Evolutionary conservation across 345 rosid species (phyloP).

Genomic region (Lagerstroemia speciosa): DNA sequence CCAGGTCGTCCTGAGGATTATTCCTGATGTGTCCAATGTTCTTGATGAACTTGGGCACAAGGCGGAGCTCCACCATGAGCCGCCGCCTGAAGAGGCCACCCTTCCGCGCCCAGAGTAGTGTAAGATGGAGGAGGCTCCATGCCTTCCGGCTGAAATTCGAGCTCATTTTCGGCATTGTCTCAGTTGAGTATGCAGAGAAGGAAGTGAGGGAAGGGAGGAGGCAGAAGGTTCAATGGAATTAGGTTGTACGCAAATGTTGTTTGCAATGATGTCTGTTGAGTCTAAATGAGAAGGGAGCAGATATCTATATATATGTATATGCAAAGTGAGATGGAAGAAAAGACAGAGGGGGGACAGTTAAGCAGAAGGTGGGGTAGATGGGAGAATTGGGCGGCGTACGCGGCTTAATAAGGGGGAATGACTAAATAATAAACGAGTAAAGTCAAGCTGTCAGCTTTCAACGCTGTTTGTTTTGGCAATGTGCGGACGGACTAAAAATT

Average conservation of each 20-base stretch:
- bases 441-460: too few relatives aligned
- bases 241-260: not conserved
- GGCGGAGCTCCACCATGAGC: slow-evolving; percentile 37
- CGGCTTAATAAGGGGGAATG: too few relatives aligned
- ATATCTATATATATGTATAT: not conserved
- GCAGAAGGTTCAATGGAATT: not conserved
- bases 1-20: slow-evolving; percentile 7
- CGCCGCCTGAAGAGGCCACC: slow-evolving; percentile 55
- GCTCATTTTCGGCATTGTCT: not conserved
- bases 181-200: not conserved
- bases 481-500: too few relatives aligned
- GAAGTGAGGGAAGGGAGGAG: not conserved
- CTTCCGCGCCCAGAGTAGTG: slow-evolving; percentile 58
- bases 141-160: slow-evolving; percentile 1
- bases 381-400: too few relatives aligned
- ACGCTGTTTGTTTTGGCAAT: too few relatives aligned
- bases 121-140: not conserved
- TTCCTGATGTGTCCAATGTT: slow-evolving; percentile 16
- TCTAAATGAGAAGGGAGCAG: not conserved
- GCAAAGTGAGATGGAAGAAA: not conserved
- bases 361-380: too few relatives aligned
- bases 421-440: too few relatives aligned
- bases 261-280: not conserved
- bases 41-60: slow-evolving; percentile 47
- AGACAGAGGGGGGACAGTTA: not conserved